Evolutionary conservation across 176 grass and related monocot species (phyloP), one percentile per base, ranked within the genome.

Genomic region (Triticum dicoccoides): DNA sequence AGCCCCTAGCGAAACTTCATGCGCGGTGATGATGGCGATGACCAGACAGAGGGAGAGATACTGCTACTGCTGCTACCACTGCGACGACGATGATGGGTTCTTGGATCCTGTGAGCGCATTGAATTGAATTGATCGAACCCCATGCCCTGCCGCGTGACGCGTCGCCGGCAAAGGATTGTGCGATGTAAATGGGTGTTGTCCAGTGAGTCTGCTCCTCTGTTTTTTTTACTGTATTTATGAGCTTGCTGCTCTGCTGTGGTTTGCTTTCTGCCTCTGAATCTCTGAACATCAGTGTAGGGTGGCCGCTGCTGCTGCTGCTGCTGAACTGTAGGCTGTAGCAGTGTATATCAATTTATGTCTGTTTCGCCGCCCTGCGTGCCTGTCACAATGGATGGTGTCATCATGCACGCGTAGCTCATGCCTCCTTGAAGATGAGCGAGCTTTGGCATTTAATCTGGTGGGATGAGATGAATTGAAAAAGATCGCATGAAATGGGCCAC

Each of bases 81-180:
- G 11, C 12, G 34, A 12, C 11, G 24, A 21, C 13, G 77, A 30
- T 42, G 17, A 14, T 44, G 42, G 42, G 39, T 74, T 88, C 33
- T 91, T 78, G 78, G 84, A 91, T 85, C 77, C 90, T 81, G 82
- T 78, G 32, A 62, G 32, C 33, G 81, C 86, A 85, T 88, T 91
- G 82, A 91, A 88, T 85, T n/a, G 86, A 8, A 81, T 38, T 72
- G 78, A 47, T 13, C 0, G 45, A 49, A 49, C 86, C 56, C 71
- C 29, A 45, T 27, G 70, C 38, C 41, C 70, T 73, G 37, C 37
- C 24, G 70, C 71, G 0, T 21, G 52, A 56, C 8, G 52, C 52
- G 17, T 56, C 52, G 8, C 30, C 42, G 7, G 27, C 3, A 2
- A 21, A 85, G 82, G 64, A 30, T 76, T 64, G 82, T 56, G 74